phyloP scores from a whole-genome alignment of 768 basidiomycete genomes.

The Tricholomella constricta region DNA sequence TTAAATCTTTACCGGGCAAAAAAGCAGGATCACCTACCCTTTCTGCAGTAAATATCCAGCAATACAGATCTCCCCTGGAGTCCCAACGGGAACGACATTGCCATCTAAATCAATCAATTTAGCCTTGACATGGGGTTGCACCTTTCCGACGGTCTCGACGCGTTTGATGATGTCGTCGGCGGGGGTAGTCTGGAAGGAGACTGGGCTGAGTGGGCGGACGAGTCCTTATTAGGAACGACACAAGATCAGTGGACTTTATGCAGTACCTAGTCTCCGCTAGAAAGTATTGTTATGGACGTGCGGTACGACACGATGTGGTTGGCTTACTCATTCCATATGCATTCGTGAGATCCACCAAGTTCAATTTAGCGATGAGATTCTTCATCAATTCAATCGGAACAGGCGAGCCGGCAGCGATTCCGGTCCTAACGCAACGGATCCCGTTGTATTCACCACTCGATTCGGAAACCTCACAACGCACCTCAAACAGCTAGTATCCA shows the following conservation, averaged over 20 bases:
- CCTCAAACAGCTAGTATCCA: conserved; percentile 60
- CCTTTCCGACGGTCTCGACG: conserved; percentile 79
- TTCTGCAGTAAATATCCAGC: conserved; percentile 81
- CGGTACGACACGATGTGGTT: not conserved
- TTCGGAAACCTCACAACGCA: conserved; percentile 26
- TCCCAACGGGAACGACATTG: conserved; percentile 67
- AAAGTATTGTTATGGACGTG: conserved; percentile 4
- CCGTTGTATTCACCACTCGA: not conserved
- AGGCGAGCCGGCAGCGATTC: conserved; percentile 80
- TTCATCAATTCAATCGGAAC: conserved; percentile 82
- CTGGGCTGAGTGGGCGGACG: conserved; percentile 51
- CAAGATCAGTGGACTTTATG: no score
- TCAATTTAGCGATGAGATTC: conserved; percentile 64
- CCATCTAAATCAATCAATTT: conserved; percentile 65
- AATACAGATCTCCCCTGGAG: conserved; percentile 72
- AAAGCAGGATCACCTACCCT: conserved; percentile 54
- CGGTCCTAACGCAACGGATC: conserved; percentile 47
- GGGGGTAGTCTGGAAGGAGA: conserved; percentile 79
- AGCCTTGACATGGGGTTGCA: conserved; percentile 77
- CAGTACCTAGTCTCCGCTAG: conserved; percentile 77
- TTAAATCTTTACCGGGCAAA: not conserved
- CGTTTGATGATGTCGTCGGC: conserved; percentile 71
- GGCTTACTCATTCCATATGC: conserved; percentile 87
- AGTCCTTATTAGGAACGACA: not conserved
- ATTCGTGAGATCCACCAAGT: conserved; percentile 69